Evolutionary conservation across 768 basidiomycete genomes (phyloP).

Genomic region (Panellus pusillus): DNA sequence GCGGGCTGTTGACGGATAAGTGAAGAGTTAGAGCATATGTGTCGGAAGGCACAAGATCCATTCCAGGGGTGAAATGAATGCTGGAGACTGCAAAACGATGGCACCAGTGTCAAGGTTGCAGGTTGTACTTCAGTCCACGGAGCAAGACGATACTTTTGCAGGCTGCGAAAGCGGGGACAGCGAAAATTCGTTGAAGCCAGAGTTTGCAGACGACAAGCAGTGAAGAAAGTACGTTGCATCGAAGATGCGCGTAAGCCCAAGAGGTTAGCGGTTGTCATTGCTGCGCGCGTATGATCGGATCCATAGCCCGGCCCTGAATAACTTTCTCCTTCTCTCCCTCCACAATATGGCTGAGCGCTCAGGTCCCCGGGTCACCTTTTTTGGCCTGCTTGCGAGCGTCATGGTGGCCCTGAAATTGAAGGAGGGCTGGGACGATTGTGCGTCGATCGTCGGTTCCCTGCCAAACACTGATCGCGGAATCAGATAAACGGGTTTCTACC

Average conservation of each 20-base stretch:
- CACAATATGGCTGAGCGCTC: conserved; percentile 13
- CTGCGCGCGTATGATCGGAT: too few relatives aligned
- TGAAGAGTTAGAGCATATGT: conserved; percentile 50
- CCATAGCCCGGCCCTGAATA: too few relatives aligned
- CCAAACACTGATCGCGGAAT: background rate
- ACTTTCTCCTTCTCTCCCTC: background rate
- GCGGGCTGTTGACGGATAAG: conserved; percentile 70
- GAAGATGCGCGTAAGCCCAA: too few relatives aligned
- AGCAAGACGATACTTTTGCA: too few relatives aligned
- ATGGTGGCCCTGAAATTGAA: conserved; percentile 51
- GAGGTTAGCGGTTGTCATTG: background rate
- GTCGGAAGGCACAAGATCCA: conserved; percentile 63
- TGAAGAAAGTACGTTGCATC: too few relatives aligned
- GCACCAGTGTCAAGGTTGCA: conserved; percentile 50
- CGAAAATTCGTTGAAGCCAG: background rate
- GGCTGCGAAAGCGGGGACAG: conserved; percentile 31
- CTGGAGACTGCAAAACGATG: conserved; percentile 43
- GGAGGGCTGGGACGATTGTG: conserved; percentile 47
- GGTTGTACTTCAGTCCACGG: too few relatives aligned
- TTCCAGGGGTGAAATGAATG: conserved; percentile 54
- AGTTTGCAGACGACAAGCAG: too few relatives aligned
- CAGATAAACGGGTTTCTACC: conserved; percentile 43
- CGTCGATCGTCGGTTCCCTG: conserved; percentile 10
- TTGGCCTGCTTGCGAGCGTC: conserved; percentile 42
- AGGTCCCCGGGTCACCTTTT: conserved; percentile 32